Evolutionary conservation across 73 alveolate genomes (phyloP), one percentile per base, ranked within the genome.

Genomic region (Paramecium biaurelia): DNA sequence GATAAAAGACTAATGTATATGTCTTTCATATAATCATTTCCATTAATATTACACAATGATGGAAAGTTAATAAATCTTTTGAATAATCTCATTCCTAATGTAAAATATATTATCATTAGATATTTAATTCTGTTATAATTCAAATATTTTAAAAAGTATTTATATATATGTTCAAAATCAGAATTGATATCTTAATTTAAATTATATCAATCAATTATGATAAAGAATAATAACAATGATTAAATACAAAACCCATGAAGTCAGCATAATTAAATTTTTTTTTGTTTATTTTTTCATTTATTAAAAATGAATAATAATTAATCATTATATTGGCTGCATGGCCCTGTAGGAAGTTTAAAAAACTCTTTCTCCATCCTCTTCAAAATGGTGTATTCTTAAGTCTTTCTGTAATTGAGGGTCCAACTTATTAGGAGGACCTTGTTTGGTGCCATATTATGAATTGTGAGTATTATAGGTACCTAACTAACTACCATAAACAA

Each of bases 381-480:
- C 45, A 42, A 38, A 79, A 79, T 79, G 90, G 2, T 79, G 90
- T 28, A 9, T 43, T 42, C 90, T 79, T n/a, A 79, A 45, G 7
- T 79, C 72, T 12, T 47, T 23, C 14, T 41, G 7, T 43, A 47
- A 43, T 47, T 38, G 30, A 8, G 47, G 34, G 14, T 23, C 42
- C 32, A 79, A 79, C 47, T 79, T 79, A 79, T 79, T 79, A 4
- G 90, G 90, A 10, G 90, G 76, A 23, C 90, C 90, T 11, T 43
- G 18, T 24, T 45, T 79, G 10, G 74, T 43, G 2, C 90, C 90
- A 79, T 79, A 79, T 47, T 79, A 24, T 21, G 70, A 42, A 79
- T 45, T 79, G 9, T 79, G 90, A 24, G 90, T 32, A 23, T 41
- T 24, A 45, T 41, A 79, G 10, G 45, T 43, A 7, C 34, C 30